These are phyloP conservation scores for Neoboletus magnificus DNA, from an alignment of 768 basidiomycete genomes.

Conservation along the genomic window DNA sequence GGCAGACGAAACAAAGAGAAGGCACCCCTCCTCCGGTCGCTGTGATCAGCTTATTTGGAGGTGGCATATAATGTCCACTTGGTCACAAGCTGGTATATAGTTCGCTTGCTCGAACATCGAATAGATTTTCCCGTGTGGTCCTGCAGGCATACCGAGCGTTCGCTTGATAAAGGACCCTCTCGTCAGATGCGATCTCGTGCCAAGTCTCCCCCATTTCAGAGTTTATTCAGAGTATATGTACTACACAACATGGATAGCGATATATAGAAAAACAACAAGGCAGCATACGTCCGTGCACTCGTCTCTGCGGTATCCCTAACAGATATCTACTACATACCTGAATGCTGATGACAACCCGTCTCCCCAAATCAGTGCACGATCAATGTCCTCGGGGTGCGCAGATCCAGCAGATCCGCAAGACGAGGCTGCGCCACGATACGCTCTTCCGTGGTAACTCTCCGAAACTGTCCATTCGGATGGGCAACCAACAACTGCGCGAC, in stretches of 20 bases:
- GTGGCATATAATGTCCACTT: conserved; percentile 30
- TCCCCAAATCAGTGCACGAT: conserved; percentile 16
- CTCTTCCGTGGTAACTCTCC: conserved; percentile 22
- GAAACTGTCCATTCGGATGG: conserved; percentile 20
- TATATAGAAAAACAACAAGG: background rate
- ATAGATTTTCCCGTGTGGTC: background rate
- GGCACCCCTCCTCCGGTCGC: conserved; percentile 63
- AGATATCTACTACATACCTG: background rate
- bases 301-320: background rate
- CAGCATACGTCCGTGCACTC: background rate
- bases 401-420: conserved; percentile 8
- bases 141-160: background rate
- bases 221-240: background rate
- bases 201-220: no score
- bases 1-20: conserved; percentile 66
- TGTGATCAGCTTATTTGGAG: conserved; percentile 71
- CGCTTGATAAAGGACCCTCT: background rate
- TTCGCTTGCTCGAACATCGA: background rate
- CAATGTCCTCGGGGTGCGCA: conserved; percentile 19
- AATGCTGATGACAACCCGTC: background rate
- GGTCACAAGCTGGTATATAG: background rate
- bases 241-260: background rate
- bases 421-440: conserved; percentile 20
- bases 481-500: conserved; percentile 23
- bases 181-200: background rate